Evolutionary conservation across 768 basidiomycete species (phyloP), one percentile per base, ranked within the genome.

Genomic region (Trametes punicea): DNA sequence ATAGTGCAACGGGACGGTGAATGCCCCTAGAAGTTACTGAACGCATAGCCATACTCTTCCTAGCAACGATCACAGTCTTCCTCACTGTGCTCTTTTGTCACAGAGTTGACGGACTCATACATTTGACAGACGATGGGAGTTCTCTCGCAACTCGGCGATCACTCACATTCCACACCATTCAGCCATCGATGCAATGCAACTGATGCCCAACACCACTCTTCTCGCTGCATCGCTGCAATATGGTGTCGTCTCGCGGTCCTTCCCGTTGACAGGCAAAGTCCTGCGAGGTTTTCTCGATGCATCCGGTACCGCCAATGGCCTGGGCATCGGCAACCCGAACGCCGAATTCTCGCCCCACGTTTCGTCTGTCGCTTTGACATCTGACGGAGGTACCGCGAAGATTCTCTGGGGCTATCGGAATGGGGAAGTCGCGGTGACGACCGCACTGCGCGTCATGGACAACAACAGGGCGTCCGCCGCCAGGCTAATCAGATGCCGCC

Each of bases 281-380:
- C 70, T 90, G 7, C 76, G 82, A 26, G 90, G 90, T 0, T 88
- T 78, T 62, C 74, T 92, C 8, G 82, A 88, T 46, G 80, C 86
- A 3, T 76, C 81, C 2, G 84, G 83, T 6, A 74, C 78, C 9
- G 77, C 80, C 10, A 73, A 77, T 36, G 85, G 84, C 6, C 60
- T 82, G 16, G 84, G 85, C 2, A 77, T 82, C 48, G 86, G 85
- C 3, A 90, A 90, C 62, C 88, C 87, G 3, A 89, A 90, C 61
- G 79, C 80, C 11, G 87, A 90, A 63, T 86, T 90, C 58, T 77
- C 80, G 1, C 87, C 88, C 2, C 76, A 89, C 48, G 77, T 90
- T 10, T 81, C 84, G 13, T 67, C 76, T 0, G 86, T 84, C 56
- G 71, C 75, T 4, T 70, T 90, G 21, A 63, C 77, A 16, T 84